Evolutionary conservation across 371 early-diverging fungal species (phyloP).

Genomic region (Encephalitozoon cuniculi): DNA sequence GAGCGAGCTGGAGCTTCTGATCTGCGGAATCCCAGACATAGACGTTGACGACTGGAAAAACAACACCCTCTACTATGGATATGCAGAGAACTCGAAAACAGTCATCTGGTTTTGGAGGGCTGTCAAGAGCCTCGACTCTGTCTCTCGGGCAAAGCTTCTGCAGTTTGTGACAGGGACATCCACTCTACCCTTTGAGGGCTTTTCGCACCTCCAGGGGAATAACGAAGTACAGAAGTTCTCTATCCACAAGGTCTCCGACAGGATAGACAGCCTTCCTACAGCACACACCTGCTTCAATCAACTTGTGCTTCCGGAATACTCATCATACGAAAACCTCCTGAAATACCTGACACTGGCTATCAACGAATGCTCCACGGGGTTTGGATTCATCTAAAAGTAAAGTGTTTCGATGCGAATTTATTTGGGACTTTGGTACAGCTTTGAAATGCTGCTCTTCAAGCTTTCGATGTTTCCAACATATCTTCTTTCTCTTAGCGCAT

Average conservation of each 20-base stretch:
- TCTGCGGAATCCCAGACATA: constrained; percentile 89
- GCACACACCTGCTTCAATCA: constrained; percentile 86
- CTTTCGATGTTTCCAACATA: neutral
- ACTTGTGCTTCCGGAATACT: constrained; percentile 85
- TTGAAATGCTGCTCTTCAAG: constrained; percentile 13
- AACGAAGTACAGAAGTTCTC: constrained; percentile 89
- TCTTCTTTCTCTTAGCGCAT: constrained; percentile 21
- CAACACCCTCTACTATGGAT: constrained; percentile 85
- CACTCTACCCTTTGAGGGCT: constrained; percentile 90
- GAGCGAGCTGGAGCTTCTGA: constrained; percentile 89
- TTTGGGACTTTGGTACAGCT: neutral
- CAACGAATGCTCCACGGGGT: constrained; percentile 83
- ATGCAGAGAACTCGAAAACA: constrained; percentile 71
- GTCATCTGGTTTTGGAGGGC: constrained; percentile 97
- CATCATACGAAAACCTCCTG: constrained; percentile 78
- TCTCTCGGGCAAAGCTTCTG: constrained; percentile 85
- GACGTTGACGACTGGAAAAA: constrained; percentile 97
- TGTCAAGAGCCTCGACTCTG: constrained; percentile 86
- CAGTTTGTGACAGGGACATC: constrained; percentile 95
- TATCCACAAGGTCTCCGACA: constrained; percentile 72
- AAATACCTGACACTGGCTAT: constrained; percentile 75
- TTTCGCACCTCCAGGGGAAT: constrained; percentile 79
- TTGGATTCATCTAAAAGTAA: constrained; percentile 65
- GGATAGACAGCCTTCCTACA: constrained; percentile 72
- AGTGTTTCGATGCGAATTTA: neutral